Conservation (phyloP, 805 yeast species). For the Wickerhamomyces ciferrii region DNA sequence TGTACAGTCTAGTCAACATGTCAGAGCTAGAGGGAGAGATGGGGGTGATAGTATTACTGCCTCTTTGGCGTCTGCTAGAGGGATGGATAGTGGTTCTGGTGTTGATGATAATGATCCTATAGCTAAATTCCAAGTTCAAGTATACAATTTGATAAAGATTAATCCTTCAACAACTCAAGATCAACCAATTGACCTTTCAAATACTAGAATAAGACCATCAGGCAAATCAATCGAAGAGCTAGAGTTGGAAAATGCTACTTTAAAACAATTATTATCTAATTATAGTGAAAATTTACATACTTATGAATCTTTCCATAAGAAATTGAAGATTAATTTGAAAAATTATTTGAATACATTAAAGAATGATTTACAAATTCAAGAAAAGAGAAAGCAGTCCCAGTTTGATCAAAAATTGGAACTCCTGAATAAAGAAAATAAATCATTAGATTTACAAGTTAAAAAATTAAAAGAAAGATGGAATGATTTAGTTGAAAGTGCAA, state of each 20-base stretch:
- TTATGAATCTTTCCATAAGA: conserved; percentile 18
- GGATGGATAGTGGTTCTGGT: conserved; percentile 1
- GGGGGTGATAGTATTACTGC: conserved; percentile 2
- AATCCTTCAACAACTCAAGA: conserved; percentile 11
- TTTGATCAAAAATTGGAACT: conserved; percentile 31
- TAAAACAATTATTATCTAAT: conserved; percentile 15
- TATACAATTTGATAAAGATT: conserved; percentile 11
- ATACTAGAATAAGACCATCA: conserved; percentile 2
- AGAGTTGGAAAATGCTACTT: conserved; percentile 23
- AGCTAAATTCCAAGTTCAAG: conserved; percentile 15
- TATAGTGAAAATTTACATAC: conserved; percentile 17
- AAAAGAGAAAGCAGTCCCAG: conserved; percentile 27
- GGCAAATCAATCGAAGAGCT: conserved; percentile 24
- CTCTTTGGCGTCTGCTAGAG: conserved; percentile 11
- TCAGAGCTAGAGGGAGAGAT: neutral
- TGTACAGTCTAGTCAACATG: neutral
- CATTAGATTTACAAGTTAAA: conserved; percentile 43
- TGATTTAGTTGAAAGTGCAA: conserved; percentile 58
- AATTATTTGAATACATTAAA: conserved; percentile 25
- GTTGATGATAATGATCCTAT: conserved; percentile 16
- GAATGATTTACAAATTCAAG: conserved; percentile 33
- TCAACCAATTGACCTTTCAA: neutral
- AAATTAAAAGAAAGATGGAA: conserved; percentile 62
- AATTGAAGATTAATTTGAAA: conserved; percentile 20
- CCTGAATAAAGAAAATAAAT: conserved; percentile 33